A percentile compares a stretch with the other conserved stretches of the same genome.
Evolutionary conservation across 2,329 filamentous ascomycete species (phyloP).

Genomic region (Cercospora citrullina): DNA sequence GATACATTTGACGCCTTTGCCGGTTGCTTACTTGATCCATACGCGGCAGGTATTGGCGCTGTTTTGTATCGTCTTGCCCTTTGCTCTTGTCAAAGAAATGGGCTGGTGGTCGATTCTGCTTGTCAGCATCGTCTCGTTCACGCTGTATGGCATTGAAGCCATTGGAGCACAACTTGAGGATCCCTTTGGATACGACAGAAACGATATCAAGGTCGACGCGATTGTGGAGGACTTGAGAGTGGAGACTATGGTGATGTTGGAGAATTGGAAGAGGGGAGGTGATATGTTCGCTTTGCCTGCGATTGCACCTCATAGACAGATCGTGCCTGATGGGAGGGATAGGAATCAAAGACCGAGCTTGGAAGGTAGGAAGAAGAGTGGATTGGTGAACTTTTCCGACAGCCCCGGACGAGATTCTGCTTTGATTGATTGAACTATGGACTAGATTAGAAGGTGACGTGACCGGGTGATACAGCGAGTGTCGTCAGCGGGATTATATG

Average conservation of each 20-base stretch:
- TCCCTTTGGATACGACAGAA: conserved; percentile 65
- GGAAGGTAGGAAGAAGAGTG: conserved; percentile 10
- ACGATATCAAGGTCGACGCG: conserved; percentile 68
- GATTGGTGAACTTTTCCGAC: neutral
- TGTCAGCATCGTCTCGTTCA: conserved; percentile 62
- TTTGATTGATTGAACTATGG: neutral
- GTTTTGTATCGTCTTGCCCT: conserved; percentile 61
- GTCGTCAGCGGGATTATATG: too few relatives aligned
- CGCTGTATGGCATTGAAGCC: conserved; percentile 64
- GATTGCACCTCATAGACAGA: conserved; percentile 15
- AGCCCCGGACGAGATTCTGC: conserved; percentile 1
- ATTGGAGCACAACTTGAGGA: conserved; percentile 66
- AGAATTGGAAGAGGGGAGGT: conserved; percentile 55
- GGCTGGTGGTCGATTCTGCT: conserved; percentile 63
- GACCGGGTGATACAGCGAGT: neutral
- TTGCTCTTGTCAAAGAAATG: conserved; percentile 64
- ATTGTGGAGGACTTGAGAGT: conserved; percentile 61
- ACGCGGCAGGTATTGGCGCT: conserved; percentile 64
- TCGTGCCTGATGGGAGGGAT: conserved; percentile 11
- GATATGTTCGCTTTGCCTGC: conserved; percentile 30
- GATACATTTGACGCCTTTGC: conserved; percentile 63
- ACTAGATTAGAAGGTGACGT: neutral
- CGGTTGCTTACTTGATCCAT: conserved; percentile 65
- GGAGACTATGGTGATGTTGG: conserved; percentile 59
- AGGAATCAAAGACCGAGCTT: neutral